Base-by-base conservation (phyloP, 805 yeast species). In the Wickerhamiella kurtzmanii region DNA sequence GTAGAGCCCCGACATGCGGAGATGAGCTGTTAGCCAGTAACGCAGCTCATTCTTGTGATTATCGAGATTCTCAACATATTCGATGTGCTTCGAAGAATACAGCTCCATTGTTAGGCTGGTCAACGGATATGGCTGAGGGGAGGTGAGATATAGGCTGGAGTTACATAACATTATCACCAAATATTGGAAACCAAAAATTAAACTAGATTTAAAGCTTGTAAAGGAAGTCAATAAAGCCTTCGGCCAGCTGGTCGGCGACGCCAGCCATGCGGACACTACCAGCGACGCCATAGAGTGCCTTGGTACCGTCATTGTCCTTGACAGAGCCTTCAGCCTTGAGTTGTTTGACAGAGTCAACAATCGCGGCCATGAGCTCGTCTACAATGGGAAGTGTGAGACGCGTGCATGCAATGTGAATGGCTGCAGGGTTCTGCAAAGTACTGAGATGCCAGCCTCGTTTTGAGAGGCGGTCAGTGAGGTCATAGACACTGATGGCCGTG, bases 221-320 rank as follows among this genome's bases (percentile, higher is more conserved):
- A 40, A 92, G 60, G 5, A 84, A 71, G 60, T 92, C 95, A 22
- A 92, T 65, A 60, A 89, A 89, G 0, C 82, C 88, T 13, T 74
- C 81, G 37, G 89, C 82, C 9, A 89, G 64, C 47, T 73, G 71
- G 49, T 82, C 94, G 9, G 87, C 96, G 13, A 92, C 78, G 2
- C 94, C 92, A 0, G 79, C 74, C 0, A 96, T 86, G 48, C 75
- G 69, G 19, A 92, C 76, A 58, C 92, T 83, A 5, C 96, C 96
- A 2, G 97, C 97, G 42, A 89, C 94, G 54, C 98, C 98, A 59
- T 89, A 89, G 41, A 89, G 60, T 2, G 92, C 95, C 15, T 95
- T 92, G 1, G 95, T 85, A 18, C 76, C 74, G 8, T 69, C 69
- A 11, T 60, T 52, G 32, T 56, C 46, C 16, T 49, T 51, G 16